These are phyloP conservation scores for Leptodontidium sp. DNA, from an alignment of 2,329 filamentous ascomycete genomes.

Conservation along the genomic window DNA sequence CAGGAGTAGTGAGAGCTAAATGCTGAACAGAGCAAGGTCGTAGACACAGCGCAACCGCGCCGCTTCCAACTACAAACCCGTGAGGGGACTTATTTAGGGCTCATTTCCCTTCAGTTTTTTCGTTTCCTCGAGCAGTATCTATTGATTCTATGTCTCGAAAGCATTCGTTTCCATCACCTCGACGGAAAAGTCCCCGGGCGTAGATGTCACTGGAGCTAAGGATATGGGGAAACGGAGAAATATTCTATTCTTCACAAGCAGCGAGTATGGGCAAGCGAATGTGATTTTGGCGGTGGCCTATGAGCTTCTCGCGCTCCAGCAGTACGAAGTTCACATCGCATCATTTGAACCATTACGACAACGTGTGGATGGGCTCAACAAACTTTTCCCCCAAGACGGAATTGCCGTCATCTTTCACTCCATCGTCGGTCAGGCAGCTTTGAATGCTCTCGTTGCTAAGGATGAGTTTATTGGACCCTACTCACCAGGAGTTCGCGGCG, in stretches of 20 bases:
- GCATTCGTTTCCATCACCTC: neutral
- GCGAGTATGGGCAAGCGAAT: slow-evolving; percentile 57
- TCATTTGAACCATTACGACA: slow-evolving; percentile 51
- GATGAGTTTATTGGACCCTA: slow-evolving; percentile 36
- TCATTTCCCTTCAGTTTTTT: too few species aligned
- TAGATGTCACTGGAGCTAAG: neutral
- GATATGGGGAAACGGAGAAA: slow-evolving; percentile 24
- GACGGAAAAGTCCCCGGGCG: neutral
- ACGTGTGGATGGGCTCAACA: slow-evolving; percentile 43
- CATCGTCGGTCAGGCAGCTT: slow-evolving; percentile 46
- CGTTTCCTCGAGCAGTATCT: too few species aligned
- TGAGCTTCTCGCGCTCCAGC: slow-evolving; percentile 49
- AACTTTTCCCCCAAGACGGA: slow-evolving; percentile 31
- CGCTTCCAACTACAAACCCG: neutral
- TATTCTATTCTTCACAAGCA: slow-evolving; percentile 54
- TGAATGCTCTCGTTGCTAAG: slow-evolving; percentile 45
- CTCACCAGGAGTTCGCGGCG: slow-evolving; percentile 48
- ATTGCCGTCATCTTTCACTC: slow-evolving; percentile 46
- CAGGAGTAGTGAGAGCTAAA: slow-evolving; percentile 1
- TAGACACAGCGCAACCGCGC: neutral
- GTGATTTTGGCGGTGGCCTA: slow-evolving; percentile 54
- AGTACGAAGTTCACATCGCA: slow-evolving; percentile 54
- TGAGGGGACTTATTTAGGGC: neutral
- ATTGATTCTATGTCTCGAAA: neutral
- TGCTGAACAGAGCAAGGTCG: neutral